A percentile compares a stretch with the other conserved stretches of the same genome.
phyloP scores from a whole-genome alignment of 2,329 filamentous ascomycete species.

The Fusarium sp. region DNA sequence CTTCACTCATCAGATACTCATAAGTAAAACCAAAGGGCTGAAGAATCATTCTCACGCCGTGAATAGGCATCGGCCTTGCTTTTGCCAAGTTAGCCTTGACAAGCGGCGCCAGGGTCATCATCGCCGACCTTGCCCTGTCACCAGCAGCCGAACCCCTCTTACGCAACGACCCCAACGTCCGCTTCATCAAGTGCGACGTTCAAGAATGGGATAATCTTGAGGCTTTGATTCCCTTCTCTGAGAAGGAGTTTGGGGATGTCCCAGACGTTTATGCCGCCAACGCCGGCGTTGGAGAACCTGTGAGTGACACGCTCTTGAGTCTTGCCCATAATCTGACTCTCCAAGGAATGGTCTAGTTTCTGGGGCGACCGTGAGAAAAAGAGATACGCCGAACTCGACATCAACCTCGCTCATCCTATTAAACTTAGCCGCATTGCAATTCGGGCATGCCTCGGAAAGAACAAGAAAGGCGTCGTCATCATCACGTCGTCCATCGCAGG shows the following conservation, averaged over 20 bases:
- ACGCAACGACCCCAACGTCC: background rate
- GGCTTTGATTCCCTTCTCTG: background rate
- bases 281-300: constrained; percentile 16
- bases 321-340: background rate
- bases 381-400: constrained; percentile 11
- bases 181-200: constrained; percentile 13
- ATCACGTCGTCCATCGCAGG: constrained; percentile 11
- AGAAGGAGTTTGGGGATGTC: background rate
- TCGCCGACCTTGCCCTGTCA: constrained; percentile 10
- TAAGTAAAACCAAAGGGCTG: background rate
- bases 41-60: background rate
- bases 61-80: constrained; percentile 7
- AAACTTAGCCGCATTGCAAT: constrained; percentile 15
- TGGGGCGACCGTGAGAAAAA: constrained; percentile 15
- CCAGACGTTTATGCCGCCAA: constrained; percentile 16
- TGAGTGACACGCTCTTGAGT: background rate
- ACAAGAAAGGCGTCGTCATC: constrained; percentile 11
- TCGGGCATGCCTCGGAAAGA: constrained; percentile 13
- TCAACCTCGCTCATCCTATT: constrained; percentile 18
- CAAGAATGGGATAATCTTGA: constrained; percentile 16
- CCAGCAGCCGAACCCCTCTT: background rate
- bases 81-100: background rate
- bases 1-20: no score
- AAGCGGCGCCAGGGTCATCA: background rate
- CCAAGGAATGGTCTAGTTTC: constrained; percentile 17